These are phyloP conservation scores for Ganoderma boninense DNA, from an alignment of 1,284 basidiomycete species.

Conservation along the genomic window DNA sequence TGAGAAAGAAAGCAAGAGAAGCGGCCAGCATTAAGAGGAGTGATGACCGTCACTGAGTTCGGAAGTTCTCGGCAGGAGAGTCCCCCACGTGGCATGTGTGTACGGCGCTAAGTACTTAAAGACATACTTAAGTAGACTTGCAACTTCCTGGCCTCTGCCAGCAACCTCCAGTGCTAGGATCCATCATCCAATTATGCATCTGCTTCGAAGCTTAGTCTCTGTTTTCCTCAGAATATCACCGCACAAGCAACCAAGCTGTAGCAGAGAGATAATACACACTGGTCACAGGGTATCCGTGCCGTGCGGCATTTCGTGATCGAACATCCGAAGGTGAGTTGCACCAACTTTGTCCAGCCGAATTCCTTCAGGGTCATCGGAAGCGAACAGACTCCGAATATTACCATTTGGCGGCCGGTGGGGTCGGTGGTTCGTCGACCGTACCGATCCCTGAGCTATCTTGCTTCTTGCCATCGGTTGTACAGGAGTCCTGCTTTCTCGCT, in stretches of 20 bases:
- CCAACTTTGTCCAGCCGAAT: not conserved
- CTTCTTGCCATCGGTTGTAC: not conserved
- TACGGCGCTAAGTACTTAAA: too few species aligned
- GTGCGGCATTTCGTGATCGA: not conserved
- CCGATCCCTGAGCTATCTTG: not conserved
- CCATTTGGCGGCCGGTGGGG: not conserved
- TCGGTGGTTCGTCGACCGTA: not conserved
- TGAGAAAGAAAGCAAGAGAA: too few species aligned
- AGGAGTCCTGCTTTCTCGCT: not conserved
- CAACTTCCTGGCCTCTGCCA: too few species aligned
- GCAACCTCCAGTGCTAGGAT: too few species aligned
- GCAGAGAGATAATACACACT: not conserved
- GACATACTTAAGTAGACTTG: too few species aligned
- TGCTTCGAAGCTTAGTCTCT: too few species aligned
- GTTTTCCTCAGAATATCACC: too few species aligned
- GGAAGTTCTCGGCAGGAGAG: too few species aligned
- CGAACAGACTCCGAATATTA: not conserved
- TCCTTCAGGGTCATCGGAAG: not conserved
- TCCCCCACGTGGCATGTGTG: too few species aligned
- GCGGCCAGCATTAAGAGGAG: too few species aligned
- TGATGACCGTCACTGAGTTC: too few species aligned
- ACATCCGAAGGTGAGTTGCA: not conserved
- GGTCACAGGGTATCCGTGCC: not conserved
- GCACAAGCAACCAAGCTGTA: not conserved
- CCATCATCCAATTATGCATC: too few species aligned